Base-by-base conservation (phyloP, 2,329 filamentous ascomycete species). In the Microcyclospora pomicola region DNA sequence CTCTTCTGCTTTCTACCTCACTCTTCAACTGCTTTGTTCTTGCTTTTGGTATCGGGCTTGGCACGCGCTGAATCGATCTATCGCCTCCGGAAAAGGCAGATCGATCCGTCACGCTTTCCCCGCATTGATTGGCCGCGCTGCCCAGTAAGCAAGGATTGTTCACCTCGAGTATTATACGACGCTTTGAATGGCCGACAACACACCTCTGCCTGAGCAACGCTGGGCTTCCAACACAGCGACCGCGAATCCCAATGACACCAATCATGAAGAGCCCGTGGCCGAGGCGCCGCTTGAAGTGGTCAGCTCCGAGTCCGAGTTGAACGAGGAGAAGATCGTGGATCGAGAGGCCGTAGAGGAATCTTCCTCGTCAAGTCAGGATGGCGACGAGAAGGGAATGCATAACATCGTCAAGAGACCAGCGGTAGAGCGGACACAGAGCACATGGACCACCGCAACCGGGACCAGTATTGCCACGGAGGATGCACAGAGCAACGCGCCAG, bases 191-290 rank as follows among this genome's bases (percentile, higher is more conserved):
- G 19, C 19, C 19, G 19, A 24, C 19, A 24, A 24, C 7, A 24
- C 19, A 4, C 19, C 19, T 24, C 7, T 24, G 19, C 19, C 19
- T 24, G 30, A 31, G 30, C 30, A 31, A 15, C 12, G 12, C 14
- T 44, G 39, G 42, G 39, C 37, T 7, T 15, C 36, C 12, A 38
- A 41, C 38, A 33, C 39, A 6, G 32, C 36, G 28, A 38, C 43
- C 31, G 31, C 12, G 27, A 24, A 36, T 27, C 42, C 46, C 19
- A 36, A 49, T 19, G 47, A 52, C 32, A 36, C 45, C 35, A 37
- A 33, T 42, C 51, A 61, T 31, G 53, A 59, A 32, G 60, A 62
- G 46, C 59, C 65, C 19, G 58, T 65, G 35, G 57, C 58, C 32
- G 57, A 59, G 29, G 59, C 60, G 42, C 55, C 59, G 9, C 35